Conservation (phyloP, 2,329 filamentous ascomycete species). For the Fusarium verrucosum region DNA sequence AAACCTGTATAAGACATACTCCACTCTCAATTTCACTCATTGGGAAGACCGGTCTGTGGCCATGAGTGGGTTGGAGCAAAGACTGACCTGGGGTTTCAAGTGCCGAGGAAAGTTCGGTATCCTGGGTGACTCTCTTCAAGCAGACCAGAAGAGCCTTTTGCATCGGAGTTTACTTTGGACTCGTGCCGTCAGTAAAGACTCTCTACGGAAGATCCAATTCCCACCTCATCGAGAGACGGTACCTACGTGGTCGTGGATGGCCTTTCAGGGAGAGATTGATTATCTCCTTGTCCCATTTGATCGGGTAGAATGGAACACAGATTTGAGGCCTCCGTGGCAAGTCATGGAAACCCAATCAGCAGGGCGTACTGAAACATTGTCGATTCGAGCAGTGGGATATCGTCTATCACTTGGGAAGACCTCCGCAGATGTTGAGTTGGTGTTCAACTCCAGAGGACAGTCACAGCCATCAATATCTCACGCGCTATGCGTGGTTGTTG, state of each 20-base stretch:
- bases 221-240: not conserved
- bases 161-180: constrained; percentile 6
- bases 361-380: not conserved
- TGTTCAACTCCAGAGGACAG: not conserved
- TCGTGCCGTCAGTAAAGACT: not conserved
- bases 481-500: constrained; percentile 1
- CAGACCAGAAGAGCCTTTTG: not conserved
- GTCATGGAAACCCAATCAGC: not conserved
- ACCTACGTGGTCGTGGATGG: constrained; percentile 22
- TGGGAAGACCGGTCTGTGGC: not conserved
- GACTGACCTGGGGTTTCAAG: not conserved
- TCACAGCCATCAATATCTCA: not conserved
- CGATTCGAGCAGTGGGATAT: not conserved
- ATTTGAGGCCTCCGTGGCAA: not conserved
- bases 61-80: constrained; percentile 7
- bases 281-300: constrained; percentile 2
- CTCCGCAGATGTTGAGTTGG: not conserved
- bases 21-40: not conserved
- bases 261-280: constrained; percentile 4
- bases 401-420: not conserved
- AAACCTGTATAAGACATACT: constrained; percentile 9
- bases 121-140: not conserved
- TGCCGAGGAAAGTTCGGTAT: constrained; percentile 6
- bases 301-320: not conserved
- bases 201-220: not conserved